Evolutionary conservation across 768 basidiomycete genomes (phyloP).

Genomic region (Rhodotorula paludigena): DNA sequence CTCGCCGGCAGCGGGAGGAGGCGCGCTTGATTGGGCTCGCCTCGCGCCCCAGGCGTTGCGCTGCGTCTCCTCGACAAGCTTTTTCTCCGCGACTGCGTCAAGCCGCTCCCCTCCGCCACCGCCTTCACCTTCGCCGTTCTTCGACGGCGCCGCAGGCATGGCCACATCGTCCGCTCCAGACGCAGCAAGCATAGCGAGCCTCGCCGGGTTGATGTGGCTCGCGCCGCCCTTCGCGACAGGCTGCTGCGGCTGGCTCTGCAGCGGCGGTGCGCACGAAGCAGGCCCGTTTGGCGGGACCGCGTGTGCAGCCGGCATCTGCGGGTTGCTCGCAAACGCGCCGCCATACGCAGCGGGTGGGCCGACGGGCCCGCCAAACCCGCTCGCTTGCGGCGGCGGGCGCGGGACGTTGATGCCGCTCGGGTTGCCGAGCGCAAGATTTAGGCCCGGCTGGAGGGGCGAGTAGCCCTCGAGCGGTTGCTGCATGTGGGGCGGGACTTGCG

Average conservation of each 20-base stretch:
- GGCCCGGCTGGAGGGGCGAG: neutral
- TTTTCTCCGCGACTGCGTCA: neutral
- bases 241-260: no score
- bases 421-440: neutral
- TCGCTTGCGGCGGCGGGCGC: neutral
- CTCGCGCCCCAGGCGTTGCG: constrained; percentile 12
- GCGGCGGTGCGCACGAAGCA: no score
- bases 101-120: neutral
- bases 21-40: neutral
- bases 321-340: no score
- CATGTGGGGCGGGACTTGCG: neutral
- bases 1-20: no score
- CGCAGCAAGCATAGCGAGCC: no score
- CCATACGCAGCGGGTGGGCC: no score
- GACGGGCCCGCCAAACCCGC: neutral
- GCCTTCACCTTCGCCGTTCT: neutral
- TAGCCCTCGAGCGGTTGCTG: neutral
- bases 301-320: no score
- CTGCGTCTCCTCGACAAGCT: neutral
- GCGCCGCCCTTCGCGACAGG: no score
- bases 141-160: neutral
- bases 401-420: neutral
- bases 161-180: no score
- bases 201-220: no score
- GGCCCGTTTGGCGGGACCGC: no score